phyloP scores from a whole-genome alignment of 768 basidiomycete genomes.

The Mycena belliarum region DNA sequence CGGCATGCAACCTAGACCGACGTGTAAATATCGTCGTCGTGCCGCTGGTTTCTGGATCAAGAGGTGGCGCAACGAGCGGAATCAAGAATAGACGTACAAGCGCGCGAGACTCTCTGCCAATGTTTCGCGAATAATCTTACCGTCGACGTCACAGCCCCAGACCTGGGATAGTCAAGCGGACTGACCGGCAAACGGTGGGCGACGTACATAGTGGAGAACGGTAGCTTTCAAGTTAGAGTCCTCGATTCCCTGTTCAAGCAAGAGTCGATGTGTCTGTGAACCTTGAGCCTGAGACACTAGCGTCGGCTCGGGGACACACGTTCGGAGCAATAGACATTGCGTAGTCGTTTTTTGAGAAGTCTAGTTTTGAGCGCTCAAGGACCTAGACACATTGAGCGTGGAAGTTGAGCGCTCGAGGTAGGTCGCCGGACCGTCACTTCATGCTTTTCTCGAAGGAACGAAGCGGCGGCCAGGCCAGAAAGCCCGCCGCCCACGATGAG shows the following conservation, averaged over 20 bases:
- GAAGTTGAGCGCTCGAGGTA: not conserved
- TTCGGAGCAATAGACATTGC: conserved; percentile 19
- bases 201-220: conserved; percentile 13
- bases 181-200: not conserved
- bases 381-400: not conserved
- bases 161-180: not conserved
- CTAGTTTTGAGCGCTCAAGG: conserved; percentile 17
- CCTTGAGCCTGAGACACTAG: not conserved
- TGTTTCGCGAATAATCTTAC: not conserved
- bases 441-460: conserved; percentile 14
- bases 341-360: conserved; percentile 21
- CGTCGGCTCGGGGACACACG: not conserved
- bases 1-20: conserved; percentile 15
- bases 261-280: conserved; percentile 14
- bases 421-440: conserved; percentile 13
- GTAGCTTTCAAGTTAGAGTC: conserved; percentile 12
- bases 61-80: not conserved
- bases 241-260: conserved; percentile 13
- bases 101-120: conserved; percentile 7
- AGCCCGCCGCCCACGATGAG: conserved; percentile 19
- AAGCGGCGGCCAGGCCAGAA: conserved; percentile 16
- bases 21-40: conserved; percentile 18
- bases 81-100: conserved; percentile 4
- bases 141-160: conserved; percentile 7
- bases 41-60: not conserved